phyloP scores from a whole-genome alignment of 495 filamentous ascomycete genomes.

The Aspergillus homomorphus region DNA sequence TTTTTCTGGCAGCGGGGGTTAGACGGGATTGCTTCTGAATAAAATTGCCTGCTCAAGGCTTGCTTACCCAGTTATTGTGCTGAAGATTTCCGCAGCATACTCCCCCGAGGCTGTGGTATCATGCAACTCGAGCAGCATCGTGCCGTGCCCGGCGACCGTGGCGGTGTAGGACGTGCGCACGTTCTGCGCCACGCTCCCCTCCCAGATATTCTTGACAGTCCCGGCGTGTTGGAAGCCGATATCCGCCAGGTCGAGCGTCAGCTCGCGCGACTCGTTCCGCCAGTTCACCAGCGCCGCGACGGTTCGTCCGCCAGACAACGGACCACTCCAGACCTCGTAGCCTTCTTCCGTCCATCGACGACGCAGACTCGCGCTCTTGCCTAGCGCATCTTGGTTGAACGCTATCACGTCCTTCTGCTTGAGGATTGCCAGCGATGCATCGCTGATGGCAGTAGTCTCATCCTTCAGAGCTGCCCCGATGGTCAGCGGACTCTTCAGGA shows the following conservation, averaged over 20 bases:
- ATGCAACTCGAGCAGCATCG: conserved; percentile 40
- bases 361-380: conserved; percentile 37
- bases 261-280: conserved; percentile 32
- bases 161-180: conserved; percentile 40
- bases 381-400: conserved; percentile 54
- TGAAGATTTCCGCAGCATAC: conserved; percentile 24
- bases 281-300: conserved; percentile 48
- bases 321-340: conserved; percentile 50
- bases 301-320: conserved; percentile 34
- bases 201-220: conserved; percentile 44
- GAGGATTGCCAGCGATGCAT: conserved; percentile 36
- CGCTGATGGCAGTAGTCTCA: conserved; percentile 25
- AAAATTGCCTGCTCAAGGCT: no score
- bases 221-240: conserved; percentile 40
- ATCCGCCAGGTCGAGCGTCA: conserved; percentile 39
- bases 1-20: neutral
- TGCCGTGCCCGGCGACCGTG: conserved; percentile 39
- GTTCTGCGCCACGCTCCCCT: conserved; percentile 19
- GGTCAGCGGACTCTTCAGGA: conserved; percentile 53
- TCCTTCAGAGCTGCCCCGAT: conserved; percentile 49
- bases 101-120: conserved; percentile 29
- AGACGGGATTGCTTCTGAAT: neutral
- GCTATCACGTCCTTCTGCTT: conserved; percentile 50
- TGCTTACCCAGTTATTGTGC: conserved; percentile 22
- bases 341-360: conserved; percentile 39